phyloP scores from a whole-genome alignment of 2,329 filamentous ascomycete genomes.

The Colletotrichum sp. region DNA sequence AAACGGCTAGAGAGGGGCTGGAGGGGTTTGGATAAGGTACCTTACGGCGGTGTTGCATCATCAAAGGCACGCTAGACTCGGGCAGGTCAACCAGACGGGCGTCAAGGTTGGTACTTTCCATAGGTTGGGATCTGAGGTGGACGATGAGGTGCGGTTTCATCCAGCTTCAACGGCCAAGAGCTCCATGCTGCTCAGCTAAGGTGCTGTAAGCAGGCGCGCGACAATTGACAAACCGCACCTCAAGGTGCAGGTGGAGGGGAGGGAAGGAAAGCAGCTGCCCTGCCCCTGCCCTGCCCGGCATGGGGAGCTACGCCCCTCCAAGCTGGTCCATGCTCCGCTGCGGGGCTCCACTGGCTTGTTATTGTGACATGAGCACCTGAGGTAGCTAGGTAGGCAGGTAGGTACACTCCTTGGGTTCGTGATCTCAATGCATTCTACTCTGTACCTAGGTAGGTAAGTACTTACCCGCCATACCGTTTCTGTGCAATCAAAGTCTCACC shows the following conservation, averaged over 20 bases:
- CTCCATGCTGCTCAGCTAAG: background rate
- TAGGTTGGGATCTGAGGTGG: background rate
- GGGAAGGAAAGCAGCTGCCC: background rate
- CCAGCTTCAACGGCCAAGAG: background rate
- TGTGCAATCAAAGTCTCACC: background rate
- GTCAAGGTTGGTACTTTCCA: background rate
- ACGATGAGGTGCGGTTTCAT: background rate
- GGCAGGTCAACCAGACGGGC: background rate
- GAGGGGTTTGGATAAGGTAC: background rate
- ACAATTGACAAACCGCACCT: background rate
- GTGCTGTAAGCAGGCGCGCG: background rate
- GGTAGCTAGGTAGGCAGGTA: background rate
- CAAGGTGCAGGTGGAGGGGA: background rate
- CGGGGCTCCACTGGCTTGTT: background rate
- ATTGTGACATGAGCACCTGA: background rate
- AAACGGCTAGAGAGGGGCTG: background rate
- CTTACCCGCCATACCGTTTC: background rate
- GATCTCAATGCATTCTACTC: background rate
- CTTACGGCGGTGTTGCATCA: background rate
- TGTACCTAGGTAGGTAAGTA: background rate
- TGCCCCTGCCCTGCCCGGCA: background rate
- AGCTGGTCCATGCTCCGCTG: background rate
- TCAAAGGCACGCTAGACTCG: background rate
- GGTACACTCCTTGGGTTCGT: background rate
- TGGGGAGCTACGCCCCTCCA: background rate